phyloP scores from a whole-genome alignment of 2,329 filamentous ascomycete genomes.

The Fusarium tjaetaba region DNA sequence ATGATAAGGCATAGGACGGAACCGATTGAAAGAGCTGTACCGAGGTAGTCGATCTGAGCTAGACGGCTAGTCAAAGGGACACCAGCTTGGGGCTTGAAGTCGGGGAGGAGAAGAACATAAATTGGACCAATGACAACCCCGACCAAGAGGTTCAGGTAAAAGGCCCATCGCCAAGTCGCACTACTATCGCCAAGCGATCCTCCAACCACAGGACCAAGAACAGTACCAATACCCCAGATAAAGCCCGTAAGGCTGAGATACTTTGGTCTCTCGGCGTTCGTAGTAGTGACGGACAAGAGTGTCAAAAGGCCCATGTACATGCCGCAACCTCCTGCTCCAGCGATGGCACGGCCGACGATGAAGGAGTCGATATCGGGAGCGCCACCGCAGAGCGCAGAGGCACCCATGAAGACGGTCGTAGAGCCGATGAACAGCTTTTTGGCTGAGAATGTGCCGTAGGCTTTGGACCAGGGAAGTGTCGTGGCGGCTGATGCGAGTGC shows the following conservation, averaged over 20 bases:
- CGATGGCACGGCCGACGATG: constrained; percentile 56
- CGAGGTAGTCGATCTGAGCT: constrained; percentile 52
- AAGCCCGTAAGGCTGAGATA: constrained; percentile 38
- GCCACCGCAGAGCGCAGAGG: constrained; percentile 51
- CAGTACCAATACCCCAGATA: constrained; percentile 53
- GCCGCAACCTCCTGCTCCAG: constrained; percentile 53
- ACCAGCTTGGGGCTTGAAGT: constrained; percentile 7
- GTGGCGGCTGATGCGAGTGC: constrained; percentile 22
- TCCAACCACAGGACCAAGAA: constrained; percentile 49
- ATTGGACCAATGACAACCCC: constrained; percentile 14
- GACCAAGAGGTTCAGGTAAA: constrained; percentile 25
- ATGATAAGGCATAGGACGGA: constrained; percentile 55
- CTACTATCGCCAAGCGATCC: constrained; percentile 10
- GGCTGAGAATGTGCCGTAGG: constrained; percentile 37
- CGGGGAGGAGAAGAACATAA: constrained; percentile 13
- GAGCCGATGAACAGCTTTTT: constrained; percentile 38
- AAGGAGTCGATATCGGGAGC: constrained; percentile 54
- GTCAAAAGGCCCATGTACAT: constrained; percentile 38
- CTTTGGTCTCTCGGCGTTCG: constrained; percentile 25
- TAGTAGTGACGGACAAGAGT: constrained; percentile 20
- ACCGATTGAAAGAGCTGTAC: constrained; percentile 53
- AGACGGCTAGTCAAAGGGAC: not conserved
- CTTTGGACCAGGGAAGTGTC: constrained; percentile 18
- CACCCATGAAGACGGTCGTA: constrained; percentile 40
- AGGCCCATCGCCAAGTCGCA: constrained; percentile 44